Percentiles rank a stretch among this genome's conserved stretches.
Evolutionary conservation across 495 filamentous ascomycete species (phyloP).

Genomic region (Penicilliopsis zonata): DNA sequence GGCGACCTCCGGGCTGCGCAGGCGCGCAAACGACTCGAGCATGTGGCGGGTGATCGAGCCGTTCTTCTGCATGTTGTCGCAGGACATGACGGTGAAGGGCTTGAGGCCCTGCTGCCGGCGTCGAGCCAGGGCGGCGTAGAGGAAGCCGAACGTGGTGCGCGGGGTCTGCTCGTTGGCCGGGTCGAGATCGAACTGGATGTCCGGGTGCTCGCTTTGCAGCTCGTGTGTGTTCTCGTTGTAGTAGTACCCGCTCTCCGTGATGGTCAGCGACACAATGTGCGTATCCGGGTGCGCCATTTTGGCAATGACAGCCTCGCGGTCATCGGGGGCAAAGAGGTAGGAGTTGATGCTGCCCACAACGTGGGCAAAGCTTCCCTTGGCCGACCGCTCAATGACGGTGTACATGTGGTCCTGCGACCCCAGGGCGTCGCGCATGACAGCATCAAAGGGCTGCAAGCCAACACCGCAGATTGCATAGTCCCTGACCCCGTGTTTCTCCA

Average conservation of each 20-base stretch:
- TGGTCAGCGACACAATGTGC: slow-evolving; percentile 38
- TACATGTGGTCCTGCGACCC: slow-evolving; percentile 34
- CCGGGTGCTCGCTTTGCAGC: slow-evolving; percentile 30
- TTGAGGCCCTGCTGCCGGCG: slow-evolving; percentile 28
- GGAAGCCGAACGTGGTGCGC: slow-evolving; percentile 35
- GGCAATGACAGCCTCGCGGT: slow-evolving; percentile 33
- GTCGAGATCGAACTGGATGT: slow-evolving; percentile 33
- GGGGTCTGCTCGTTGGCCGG: slow-evolving; percentile 26
- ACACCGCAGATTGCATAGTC: slow-evolving; percentile 37
- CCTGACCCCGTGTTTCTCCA: slow-evolving; percentile 29
- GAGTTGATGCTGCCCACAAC: slow-evolving; percentile 38
- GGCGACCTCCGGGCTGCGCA: slow-evolving; percentile 29
- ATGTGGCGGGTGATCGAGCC: slow-evolving; percentile 36
- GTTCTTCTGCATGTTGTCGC: slow-evolving; percentile 42
- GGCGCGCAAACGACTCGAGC: slow-evolving; percentile 32
- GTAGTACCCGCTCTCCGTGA: slow-evolving; percentile 40
- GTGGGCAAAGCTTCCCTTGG: slow-evolving; percentile 29
- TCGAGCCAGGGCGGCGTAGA: slow-evolving; percentile 31
- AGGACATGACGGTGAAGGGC: slow-evolving; percentile 38
- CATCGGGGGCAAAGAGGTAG: slow-evolving; percentile 33
- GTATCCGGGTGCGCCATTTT: slow-evolving; percentile 41
- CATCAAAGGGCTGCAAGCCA: slow-evolving; percentile 33
- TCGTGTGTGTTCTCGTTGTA: slow-evolving; percentile 41
- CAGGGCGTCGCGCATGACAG: slow-evolving; percentile 31
- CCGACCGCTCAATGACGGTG: slow-evolving; percentile 36